Base-by-base conservation (phyloP, 352 stramenopile species). In the Phytophthora rubi region DNA sequence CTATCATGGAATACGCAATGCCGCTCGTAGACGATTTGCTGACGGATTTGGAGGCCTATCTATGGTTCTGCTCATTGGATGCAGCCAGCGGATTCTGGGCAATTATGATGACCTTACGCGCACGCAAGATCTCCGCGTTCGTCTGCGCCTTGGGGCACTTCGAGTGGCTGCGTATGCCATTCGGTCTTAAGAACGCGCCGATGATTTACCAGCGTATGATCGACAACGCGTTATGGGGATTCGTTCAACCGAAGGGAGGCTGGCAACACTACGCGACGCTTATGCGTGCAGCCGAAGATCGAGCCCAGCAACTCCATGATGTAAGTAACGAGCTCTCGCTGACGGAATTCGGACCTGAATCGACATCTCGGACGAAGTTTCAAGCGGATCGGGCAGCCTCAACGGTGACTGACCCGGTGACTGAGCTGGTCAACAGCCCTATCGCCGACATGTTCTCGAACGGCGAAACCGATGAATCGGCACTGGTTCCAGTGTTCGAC, bases 181-280 rank as follows among this genome's bases (percentile, higher is more conserved):
- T 57, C 32, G 32, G 58, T 2, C 21, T 57, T 1, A 54, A 62
- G 16, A 65, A 51, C 18, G 33, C 59, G 6, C 59, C 48, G 6
- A 65, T 65, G 23, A 57, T 65, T 13, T 65, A 57, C 8, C 47
- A 57, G 9, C 57, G 26, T 4, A 47, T 63, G 42, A 10, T 54
- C 10, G 42, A 63, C 30, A 30, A 63, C 30, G 7, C 32, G 13
- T 5, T 58, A 0, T 57, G 59, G 47, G 32, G 45, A 0, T 42
- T 52, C 13, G 47, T 57, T 2, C 21, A 65, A n/a, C 47, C 58
- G 5, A 64, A 37, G 21, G 28, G 26, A 18, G 44, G 21, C 9
- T 56, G 42, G 26, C 9, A 10, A 39, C 5, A 15, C 16, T 57
- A 28, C 2, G 30, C 45, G 9, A 30, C 51, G 23, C 18, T 5